These are phyloP conservation scores for Cochlearia excelsa DNA, from an alignment of 345 rosid genomes.

Conservation along the genomic window DNA sequence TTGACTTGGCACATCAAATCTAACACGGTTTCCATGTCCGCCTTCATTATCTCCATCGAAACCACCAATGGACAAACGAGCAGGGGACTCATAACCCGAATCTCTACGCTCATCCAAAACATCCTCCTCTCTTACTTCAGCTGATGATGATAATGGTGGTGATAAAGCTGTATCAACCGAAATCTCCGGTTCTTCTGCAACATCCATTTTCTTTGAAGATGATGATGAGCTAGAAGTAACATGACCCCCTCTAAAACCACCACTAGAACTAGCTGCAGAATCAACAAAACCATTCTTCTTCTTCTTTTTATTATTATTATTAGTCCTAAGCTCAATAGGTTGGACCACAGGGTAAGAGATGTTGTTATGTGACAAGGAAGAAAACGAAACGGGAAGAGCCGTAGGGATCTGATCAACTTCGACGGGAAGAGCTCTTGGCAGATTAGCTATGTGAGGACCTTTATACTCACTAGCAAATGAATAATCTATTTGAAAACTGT, in stretches of 20 bases:
- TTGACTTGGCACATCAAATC: slow-evolving; percentile 52
- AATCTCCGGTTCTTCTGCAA: slow-evolving; percentile 26
- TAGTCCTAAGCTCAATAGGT: slow-evolving; percentile 43
- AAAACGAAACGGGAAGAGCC: slow-evolving; percentile 48
- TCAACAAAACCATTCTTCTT: slow-evolving; percentile 6
- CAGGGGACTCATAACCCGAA: slow-evolving; percentile 31
- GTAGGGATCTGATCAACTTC: slow-evolving; percentile 57
- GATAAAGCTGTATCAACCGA: slow-evolving; percentile 24
- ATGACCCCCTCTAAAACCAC: slow-evolving; percentile 23
- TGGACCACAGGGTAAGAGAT: slow-evolving; percentile 54
- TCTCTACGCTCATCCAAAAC: slow-evolving; percentile 12
- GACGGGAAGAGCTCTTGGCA: slow-evolving; percentile 66
- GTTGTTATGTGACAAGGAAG: slow-evolving; percentile 26
- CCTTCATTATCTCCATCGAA: slow-evolving; percentile 40
- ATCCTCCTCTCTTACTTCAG: slow-evolving; percentile 8
- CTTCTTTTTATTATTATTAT: slow-evolving; percentile 24
- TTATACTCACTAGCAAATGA: slow-evolving; percentile 73
- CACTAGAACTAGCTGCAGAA: slow-evolving; percentile 24
- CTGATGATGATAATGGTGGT: slow-evolving; percentile 12
- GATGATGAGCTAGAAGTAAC: slow-evolving; percentile 33
- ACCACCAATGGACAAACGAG: slow-evolving; percentile 38
- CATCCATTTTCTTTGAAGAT: slow-evolving; percentile 26
- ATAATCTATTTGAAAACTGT: slow-evolving; percentile 42
- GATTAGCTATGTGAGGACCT: slow-evolving; percentile 55
- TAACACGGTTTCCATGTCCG: slow-evolving; percentile 42